Evolutionary conservation across 306 rosid genomes (phyloP).

Genomic region (Lathyrus aphaca): DNA sequence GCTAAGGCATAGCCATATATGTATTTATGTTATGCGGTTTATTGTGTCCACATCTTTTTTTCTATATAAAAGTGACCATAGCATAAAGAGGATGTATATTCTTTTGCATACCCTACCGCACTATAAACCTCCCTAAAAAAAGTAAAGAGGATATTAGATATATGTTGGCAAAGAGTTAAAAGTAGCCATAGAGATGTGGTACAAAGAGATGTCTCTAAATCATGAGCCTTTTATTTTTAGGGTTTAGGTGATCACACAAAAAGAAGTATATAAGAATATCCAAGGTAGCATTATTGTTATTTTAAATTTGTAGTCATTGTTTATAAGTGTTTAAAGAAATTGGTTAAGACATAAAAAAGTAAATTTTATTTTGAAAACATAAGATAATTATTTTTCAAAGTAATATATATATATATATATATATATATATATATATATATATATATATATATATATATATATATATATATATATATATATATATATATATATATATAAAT

Average conservation of each 20-base stretch:
- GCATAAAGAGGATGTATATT: neutral
- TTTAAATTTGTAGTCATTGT: too few relatives aligned
- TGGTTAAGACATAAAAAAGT: too few relatives aligned
- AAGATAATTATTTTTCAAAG: too few relatives aligned
- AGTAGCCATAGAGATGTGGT: neutral
- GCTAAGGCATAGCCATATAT: slow-evolving; percentile 20
- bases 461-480: too few relatives aligned
- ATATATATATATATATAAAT: too few relatives aligned
- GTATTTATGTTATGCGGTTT: slow-evolving; percentile 39
- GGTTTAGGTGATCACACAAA: neutral
- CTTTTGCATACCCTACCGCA: neutral
- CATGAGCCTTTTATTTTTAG: neutral
- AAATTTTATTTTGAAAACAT: too few relatives aligned
- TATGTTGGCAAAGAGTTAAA: neutral
- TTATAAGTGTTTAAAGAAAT: too few relatives aligned
- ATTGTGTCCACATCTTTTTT: slow-evolving; percentile 39
- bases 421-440: too few relatives aligned
- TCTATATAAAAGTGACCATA: neutral
- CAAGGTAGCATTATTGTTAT: neutral
- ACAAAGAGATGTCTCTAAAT: neutral
- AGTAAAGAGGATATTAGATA: neutral
- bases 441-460: too few relatives aligned
- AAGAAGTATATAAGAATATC: neutral
- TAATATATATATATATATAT: too few relatives aligned
- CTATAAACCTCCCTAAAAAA: neutral